Evolutionary conservation across 129 eudicot genomes (phyloP).

Genomic region (Ambrosia artemisiifolia): DNA sequence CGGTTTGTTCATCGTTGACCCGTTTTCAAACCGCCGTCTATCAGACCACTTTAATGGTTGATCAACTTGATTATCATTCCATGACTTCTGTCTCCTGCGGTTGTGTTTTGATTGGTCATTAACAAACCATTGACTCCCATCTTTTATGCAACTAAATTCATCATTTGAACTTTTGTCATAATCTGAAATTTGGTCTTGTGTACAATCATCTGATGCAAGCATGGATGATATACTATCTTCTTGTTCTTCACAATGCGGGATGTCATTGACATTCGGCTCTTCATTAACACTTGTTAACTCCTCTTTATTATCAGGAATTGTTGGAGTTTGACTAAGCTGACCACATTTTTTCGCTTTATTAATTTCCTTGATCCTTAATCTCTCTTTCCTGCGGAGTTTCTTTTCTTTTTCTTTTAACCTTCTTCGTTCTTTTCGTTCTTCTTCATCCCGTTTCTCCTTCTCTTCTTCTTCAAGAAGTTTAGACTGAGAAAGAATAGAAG

Average conservation of each 20-base stretch:
- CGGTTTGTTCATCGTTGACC: too few relatives aligned
- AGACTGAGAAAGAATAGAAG: conserved; percentile 39
- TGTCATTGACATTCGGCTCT: conserved; percentile 30
- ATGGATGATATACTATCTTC: conserved; percentile 48
- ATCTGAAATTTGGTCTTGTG: conserved; percentile 17
- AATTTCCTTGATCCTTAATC: conserved; percentile 73
- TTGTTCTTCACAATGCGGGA: conserved; percentile 41
- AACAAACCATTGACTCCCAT: too few relatives aligned
- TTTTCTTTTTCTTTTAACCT: conserved; percentile 82
- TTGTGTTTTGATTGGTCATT: conserved; percentile 44
- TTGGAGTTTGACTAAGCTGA: conserved; percentile 30
- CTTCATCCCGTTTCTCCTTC: conserved; percentile 91
- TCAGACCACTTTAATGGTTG: conserved; percentile 49
- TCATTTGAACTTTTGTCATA: conserved; percentile 38
- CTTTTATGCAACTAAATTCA: too few relatives aligned
- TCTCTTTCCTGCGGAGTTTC: conserved; percentile 86
- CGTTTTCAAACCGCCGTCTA: conserved; percentile 46
- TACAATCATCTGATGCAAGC: conserved; percentile 45
- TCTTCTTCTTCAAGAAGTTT: conserved; percentile 99
- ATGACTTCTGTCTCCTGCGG: conserved; percentile 48
- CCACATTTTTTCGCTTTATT: conserved; percentile 50
- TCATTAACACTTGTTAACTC: conserved; percentile 35
- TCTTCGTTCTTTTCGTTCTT: conserved; percentile 83
- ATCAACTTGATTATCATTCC: conserved; percentile 35
- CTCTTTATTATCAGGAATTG: conserved; percentile 27